Base-by-base conservation (phyloP, 1,284 basidiomycete genomes). In the Apiotrichum akiyoshidainum region DNA sequence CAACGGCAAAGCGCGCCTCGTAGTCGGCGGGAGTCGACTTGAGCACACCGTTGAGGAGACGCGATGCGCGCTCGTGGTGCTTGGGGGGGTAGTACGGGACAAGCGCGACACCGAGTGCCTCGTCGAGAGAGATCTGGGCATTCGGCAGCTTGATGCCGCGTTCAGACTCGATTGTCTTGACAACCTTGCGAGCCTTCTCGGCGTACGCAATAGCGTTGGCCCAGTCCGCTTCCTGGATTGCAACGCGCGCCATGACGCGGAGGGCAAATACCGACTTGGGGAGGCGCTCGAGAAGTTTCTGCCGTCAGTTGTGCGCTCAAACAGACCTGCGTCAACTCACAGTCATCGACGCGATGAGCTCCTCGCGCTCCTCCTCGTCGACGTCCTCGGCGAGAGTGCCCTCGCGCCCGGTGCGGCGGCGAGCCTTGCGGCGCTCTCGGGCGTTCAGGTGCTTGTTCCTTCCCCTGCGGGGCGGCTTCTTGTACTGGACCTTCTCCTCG, bases 1-100 rank as follows among this genome's bases (percentile, higher is more conserved):
- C 94, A 35, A 85, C 84, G 14, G 86, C 86, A 75, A 93, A 86
- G 35, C 94, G 81, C 21, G 85, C 85, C 14, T 83, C 75, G 4
- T 86, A 78, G 68, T 93, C 87, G 46, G 83, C 71, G 0, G 87
- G 83, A 42, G 87, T 83, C 48, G 81, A 74, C 1, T 80, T 67
- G 6, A 98, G 82, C 6, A 94, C 83, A 2, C 85, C 83, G 39
- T 90, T 84, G 31, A 95, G 80, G 8, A 95, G 82, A 14, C 83
- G 79, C 34, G 87, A 79, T 1, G 95, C 94, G 46, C 87, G 85
- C 14, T 80, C 68, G 72, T 99, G 95, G 68, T 97, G 87, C 69
- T 93, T 92, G 0, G 95, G 95, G 12, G 94, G 86, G 75, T 86
- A 90, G 54, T 89, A 82, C 65, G 96, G 88, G 1, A 93, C 89